These are phyloP conservation scores for Ceratobasidium sp. DNA, from an alignment of 1,284 basidiomycete genomes.

Conservation along the genomic window DNA sequence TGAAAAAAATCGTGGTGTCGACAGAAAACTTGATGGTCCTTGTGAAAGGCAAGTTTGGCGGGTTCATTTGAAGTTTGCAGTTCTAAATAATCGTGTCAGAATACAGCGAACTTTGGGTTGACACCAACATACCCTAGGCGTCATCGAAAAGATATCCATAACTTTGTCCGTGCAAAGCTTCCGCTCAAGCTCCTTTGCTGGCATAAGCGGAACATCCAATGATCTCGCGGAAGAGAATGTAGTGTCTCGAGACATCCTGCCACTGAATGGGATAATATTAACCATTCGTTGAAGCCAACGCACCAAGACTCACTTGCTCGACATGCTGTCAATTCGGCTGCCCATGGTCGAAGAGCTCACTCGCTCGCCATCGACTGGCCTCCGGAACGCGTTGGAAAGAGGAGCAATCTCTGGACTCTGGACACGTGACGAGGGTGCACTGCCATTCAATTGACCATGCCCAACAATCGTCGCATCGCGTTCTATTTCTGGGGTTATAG, in stretches of 20 bases:
- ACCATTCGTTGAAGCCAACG: background rate
- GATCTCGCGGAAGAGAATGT: conserved; percentile 67
- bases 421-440: conserved; percentile 30
- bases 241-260: conserved; percentile 71
- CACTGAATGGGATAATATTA: conserved; percentile 57
- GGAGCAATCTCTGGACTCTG: conserved; percentile 40
- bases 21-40: conserved; percentile 82
- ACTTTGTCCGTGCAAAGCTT: conserved; percentile 83
- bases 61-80: conserved; percentile 92
- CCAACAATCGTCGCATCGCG: conserved; percentile 14
- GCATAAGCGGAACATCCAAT: conserved; percentile 56
- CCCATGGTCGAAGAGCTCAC: conserved; percentile 40
- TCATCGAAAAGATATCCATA: conserved; percentile 97
- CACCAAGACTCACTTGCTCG: conserved; percentile 65
- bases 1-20: conserved; percentile 83
- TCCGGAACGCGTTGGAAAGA: conserved; percentile 36
- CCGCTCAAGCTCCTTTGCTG: conserved; percentile 82
- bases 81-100: conserved; percentile 63
- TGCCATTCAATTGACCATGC: background rate
- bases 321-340: conserved; percentile 56
- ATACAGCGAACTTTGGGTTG: background rate
- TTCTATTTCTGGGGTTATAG: conserved; percentile 13
- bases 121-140: conserved; percentile 76
- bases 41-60: conserved; percentile 83
- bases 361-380: conserved; percentile 38